Conservation (phyloP, 148 eudicot genomes). For the Chenopodium formosanum region DNA sequence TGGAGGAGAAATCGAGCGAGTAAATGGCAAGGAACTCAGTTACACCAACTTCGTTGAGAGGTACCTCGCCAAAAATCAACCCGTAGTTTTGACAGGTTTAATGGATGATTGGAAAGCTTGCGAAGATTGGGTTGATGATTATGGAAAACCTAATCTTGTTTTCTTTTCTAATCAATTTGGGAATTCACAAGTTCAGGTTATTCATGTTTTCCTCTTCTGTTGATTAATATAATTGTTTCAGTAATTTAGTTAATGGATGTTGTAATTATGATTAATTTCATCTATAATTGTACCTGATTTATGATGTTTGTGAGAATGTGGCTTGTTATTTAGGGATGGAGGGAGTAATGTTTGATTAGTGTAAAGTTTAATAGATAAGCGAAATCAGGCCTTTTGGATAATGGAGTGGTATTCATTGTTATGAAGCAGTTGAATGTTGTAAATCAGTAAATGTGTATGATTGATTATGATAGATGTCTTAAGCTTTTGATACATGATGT, state of each 20-base stretch:
- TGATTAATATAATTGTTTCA: background rate
- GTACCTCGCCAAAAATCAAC: constrained; percentile 62
- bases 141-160: constrained; percentile 55
- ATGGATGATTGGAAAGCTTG: constrained; percentile 82
- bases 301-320: background rate
- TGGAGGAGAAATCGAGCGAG: constrained; percentile 66
- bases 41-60: constrained; percentile 62
- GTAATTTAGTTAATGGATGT: background rate
- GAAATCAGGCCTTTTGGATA: background rate
- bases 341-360: too few species aligned
- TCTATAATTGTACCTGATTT: too few species aligned
- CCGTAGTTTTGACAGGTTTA: constrained; percentile 73
- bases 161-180: constrained; percentile 68
- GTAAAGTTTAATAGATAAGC: background rate
- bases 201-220: background rate
- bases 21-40: constrained; percentile 68
- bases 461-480: background rate
- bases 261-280: background rate
- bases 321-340: too few species aligned
- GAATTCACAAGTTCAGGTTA: constrained; percentile 67
- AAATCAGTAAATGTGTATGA: background rate
- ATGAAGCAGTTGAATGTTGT: background rate
- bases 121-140: constrained; percentile 57
- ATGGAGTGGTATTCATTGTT: background rate
- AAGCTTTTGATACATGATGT: background rate